Evolutionary conservation across 2,329 filamentous ascomycete species (phyloP).

Genomic region (Cadophora gregata): DNA sequence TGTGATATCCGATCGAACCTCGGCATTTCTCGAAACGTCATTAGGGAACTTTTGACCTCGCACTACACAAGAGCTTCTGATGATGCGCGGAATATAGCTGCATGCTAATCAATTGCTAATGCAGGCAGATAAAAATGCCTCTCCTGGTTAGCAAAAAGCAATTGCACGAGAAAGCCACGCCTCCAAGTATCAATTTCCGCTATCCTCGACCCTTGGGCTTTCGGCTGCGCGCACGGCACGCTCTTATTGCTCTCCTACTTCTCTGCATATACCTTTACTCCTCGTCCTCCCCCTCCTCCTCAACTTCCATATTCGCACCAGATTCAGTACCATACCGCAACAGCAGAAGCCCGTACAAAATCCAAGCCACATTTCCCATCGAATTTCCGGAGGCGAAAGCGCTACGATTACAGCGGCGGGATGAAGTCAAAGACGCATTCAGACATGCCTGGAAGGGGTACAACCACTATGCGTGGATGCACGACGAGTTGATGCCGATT

Average conservation of each 20-base stretch:
- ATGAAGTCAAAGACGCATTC: constrained; percentile 36
- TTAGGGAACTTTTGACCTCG: not conserved
- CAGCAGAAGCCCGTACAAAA: constrained; percentile 18
- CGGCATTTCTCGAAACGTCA: not conserved
- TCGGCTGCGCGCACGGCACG: constrained; percentile 2
- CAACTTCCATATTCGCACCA: not conserved
- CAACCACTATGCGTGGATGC: constrained; percentile 76
- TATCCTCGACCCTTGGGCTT: constrained; percentile 2
- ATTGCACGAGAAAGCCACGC: constrained; percentile 1
- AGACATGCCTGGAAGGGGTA: constrained; percentile 76
- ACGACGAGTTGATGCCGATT: constrained; percentile 83
- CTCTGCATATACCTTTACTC: constrained; percentile 7
- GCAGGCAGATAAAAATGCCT: constrained; percentile 3
- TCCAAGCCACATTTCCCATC: constrained; percentile 33
- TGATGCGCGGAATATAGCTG: not conserved
- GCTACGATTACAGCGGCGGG: constrained; percentile 26
- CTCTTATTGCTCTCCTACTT: not conserved
- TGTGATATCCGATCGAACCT: too few relatives aligned
- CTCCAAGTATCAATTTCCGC: not conserved
- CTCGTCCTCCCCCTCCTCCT: not conserved
- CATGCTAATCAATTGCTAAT: not conserved
- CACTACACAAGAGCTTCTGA: not conserved
- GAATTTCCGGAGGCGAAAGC: constrained; percentile 25
- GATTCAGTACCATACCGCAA: not conserved
- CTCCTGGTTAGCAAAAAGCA: not conserved